Percentiles rank a stretch among this genome's conserved stretches.
These are phyloP conservation scores for Emmonsiellopsis sp. DNA, from an alignment of 2,329 filamentous ascomycete genomes.

Conservation along the genomic window DNA sequence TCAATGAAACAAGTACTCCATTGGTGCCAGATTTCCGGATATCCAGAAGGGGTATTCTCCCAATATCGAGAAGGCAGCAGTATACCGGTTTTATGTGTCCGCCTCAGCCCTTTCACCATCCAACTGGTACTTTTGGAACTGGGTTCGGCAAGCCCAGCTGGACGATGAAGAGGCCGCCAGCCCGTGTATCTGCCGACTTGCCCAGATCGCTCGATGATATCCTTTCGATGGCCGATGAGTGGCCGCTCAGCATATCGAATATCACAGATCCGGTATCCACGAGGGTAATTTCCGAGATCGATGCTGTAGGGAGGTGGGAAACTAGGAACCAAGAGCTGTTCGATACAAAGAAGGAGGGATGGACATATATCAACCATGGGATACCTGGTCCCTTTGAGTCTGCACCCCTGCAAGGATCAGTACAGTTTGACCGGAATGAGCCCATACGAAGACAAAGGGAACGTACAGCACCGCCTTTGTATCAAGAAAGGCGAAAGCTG, in stretches of 20 bases:
- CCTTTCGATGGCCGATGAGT: conserved; percentile 14
- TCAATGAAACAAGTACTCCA: too few species aligned
- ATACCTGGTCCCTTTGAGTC: conserved; percentile 23
- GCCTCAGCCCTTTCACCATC: conserved; percentile 28
- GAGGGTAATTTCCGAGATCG: conserved; percentile 22
- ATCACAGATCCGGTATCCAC: conserved; percentile 17
- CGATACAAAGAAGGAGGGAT: conserved; percentile 13
- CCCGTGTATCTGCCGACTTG: neutral
- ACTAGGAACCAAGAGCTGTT: conserved; percentile 23
- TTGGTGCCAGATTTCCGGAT: neutral
- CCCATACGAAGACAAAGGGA: conserved; percentile 5
- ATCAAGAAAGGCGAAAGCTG: too few species aligned
- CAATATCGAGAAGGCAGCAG: conserved; percentile 19
- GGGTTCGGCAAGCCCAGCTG: conserved; percentile 1
- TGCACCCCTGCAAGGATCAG: conserved; percentile 22
- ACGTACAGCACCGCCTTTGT: conserved; percentile 4
- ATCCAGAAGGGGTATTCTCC: neutral
- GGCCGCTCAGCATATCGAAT: conserved; percentile 10
- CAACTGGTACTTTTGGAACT: conserved; percentile 40
- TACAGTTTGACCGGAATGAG: conserved; percentile 24
- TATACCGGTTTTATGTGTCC: conserved; percentile 32
- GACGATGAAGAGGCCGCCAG: neutral
- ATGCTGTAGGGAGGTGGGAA: conserved; percentile 31
- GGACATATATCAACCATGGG: conserved; percentile 31
- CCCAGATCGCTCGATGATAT: conserved; percentile 22